These are phyloP conservation scores for Globisporangium orthogonon DNA, from an alignment of 352 stramenopile genomes.

Conservation along the genomic window DNA sequence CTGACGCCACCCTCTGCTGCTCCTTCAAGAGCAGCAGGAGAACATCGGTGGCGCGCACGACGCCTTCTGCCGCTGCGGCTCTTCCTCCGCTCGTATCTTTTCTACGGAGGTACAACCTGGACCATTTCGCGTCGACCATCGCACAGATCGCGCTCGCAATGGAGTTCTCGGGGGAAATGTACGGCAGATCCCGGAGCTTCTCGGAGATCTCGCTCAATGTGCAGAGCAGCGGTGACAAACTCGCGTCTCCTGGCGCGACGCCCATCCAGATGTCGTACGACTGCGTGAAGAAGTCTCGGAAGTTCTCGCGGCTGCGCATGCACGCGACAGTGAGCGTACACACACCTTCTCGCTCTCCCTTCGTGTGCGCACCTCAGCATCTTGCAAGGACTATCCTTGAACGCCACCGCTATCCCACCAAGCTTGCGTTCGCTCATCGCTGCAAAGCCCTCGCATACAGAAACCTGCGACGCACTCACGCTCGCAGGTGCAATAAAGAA, in stretches of 20 bases:
- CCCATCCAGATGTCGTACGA: slow-evolving; percentile 9
- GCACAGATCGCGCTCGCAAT: slow-evolving; percentile 33
- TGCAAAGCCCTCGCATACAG: slow-evolving; percentile 30
- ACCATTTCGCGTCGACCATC: slow-evolving; percentile 31
- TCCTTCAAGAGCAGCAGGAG: slow-evolving; percentile 43
- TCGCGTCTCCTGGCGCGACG: neutral
- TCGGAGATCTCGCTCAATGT: slow-evolving; percentile 15
- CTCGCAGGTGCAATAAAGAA: slow-evolving; percentile 37
- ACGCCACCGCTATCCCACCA: slow-evolving; percentile 21
- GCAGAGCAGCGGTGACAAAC: slow-evolving; percentile 18
- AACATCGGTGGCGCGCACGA: slow-evolving; percentile 45
- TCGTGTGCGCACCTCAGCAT: slow-evolving; percentile 8
- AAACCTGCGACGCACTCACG: slow-evolving; percentile 14
- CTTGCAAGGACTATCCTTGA: slow-evolving; percentile 9
- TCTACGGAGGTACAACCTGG: neutral
- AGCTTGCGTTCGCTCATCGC: slow-evolving; percentile 24
- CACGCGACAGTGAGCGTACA: neutral
- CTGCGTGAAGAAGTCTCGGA: slow-evolving; percentile 23
- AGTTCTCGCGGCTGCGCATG: slow-evolving; percentile 5
- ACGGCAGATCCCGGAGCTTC: slow-evolving; percentile 8
- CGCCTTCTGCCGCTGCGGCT: slow-evolving; percentile 11
- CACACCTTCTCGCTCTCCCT: neutral
- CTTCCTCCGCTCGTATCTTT: neutral
- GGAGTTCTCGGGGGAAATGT: slow-evolving; percentile 27
- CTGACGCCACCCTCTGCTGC: slow-evolving; percentile 26